Percentiles rank a stretch among this genome's conserved stretches.
Evolutionary conservation across 148 eudicot genomes (phyloP).

Genomic region (Silene uniflora): DNA sequence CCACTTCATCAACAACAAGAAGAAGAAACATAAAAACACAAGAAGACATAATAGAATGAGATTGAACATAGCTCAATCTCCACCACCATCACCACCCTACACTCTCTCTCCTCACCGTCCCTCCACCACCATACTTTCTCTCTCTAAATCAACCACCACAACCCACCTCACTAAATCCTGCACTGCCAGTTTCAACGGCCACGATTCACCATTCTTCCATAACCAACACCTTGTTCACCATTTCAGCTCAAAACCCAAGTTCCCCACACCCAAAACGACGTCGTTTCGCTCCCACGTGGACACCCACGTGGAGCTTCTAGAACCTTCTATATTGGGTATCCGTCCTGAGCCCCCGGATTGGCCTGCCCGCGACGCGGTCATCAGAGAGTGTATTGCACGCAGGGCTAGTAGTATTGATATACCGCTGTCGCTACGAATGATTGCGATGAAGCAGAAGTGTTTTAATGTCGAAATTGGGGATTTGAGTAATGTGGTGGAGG

Average conservation of each 20-base stretch:
- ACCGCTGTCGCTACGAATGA: slow-evolving; percentile 61
- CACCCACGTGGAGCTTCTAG: slow-evolving; percentile 34
- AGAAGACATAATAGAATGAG: slow-evolving; percentile 12
- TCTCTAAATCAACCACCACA: slow-evolving; percentile 20
- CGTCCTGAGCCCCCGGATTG: slow-evolving; percentile 54
- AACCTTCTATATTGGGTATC: slow-evolving; percentile 53
- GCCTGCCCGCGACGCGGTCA: slow-evolving; percentile 57
- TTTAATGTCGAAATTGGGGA: slow-evolving; percentile 17
- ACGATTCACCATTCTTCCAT: slow-evolving; percentile 17
- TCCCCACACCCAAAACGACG: not conserved
- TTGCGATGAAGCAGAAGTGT: slow-evolving; percentile 46
- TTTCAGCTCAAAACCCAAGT: slow-evolving; percentile 12
- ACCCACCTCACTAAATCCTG: slow-evolving; percentile 11
- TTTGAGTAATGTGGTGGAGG: slow-evolving; percentile 9
- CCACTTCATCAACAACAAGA: not conserved
- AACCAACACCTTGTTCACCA: not conserved
- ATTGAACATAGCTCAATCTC: slow-evolving; percentile 29
- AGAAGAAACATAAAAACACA: too few relatives aligned
- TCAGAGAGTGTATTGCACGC: slow-evolving; percentile 41
- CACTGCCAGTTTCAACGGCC: slow-evolving; percentile 29
- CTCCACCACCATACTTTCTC: slow-evolving; percentile 6
- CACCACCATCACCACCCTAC: slow-evolving; percentile 19
- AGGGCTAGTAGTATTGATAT: slow-evolving; percentile 53
- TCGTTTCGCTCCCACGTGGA: slow-evolving; percentile 29
- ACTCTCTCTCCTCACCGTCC: slow-evolving; percentile 9